A percentile compares a stretch with the other conserved stretches of the same genome.
phyloP scores from a whole-genome alignment of 306 rosid genomes.

The Sphenostylis stenocarpa region DNA sequence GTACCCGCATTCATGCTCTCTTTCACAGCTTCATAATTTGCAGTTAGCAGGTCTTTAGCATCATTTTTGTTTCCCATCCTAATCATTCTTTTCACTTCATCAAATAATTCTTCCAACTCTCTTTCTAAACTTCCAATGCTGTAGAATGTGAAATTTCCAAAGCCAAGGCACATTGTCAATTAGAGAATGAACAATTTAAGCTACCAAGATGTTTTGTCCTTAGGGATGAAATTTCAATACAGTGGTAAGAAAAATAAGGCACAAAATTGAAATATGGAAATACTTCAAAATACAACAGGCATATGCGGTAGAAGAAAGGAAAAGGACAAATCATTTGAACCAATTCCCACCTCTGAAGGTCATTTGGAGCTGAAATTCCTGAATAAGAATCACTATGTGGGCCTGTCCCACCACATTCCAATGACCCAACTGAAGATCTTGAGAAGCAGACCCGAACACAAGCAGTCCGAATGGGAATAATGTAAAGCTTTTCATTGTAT shows the following conservation, averaged over 20 bases:
- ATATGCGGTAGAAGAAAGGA: conserved; percentile 1
- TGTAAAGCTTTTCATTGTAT: conserved; percentile 44
- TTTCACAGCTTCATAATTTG: conserved; percentile 78
- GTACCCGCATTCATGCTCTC: conserved; percentile 63
- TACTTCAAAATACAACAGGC: background rate
- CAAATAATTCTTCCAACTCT: conserved; percentile 74
- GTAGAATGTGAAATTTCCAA: conserved; percentile 29
- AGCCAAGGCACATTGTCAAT: conserved; percentile 31
- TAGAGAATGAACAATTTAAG: conserved; percentile 16
- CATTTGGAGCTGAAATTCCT: conserved; percentile 43
- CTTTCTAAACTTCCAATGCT: conserved; percentile 48
- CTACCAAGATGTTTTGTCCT: background rate
- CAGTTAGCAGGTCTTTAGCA: conserved; percentile 68
- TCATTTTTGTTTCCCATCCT: conserved; percentile 59
- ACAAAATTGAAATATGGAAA: conserved; percentile 28
- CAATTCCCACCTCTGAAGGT: conserved; percentile 50
- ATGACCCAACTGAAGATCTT: conserved; percentile 47
- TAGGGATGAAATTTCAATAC: background rate
- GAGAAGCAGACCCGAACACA: conserved; percentile 23
- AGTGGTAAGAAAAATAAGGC: background rate
- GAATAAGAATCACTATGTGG: conserved; percentile 29
- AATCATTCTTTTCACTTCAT: conserved; percentile 75
- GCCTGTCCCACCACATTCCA: conserved; percentile 34
- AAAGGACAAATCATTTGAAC: conserved; percentile 12
- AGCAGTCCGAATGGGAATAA: conserved; percentile 38